Evolutionary conservation across 805 yeast species (phyloP), one percentile per base, ranked within the genome.

Genomic region (Hemisphaericaspora nanyangensis): DNA sequence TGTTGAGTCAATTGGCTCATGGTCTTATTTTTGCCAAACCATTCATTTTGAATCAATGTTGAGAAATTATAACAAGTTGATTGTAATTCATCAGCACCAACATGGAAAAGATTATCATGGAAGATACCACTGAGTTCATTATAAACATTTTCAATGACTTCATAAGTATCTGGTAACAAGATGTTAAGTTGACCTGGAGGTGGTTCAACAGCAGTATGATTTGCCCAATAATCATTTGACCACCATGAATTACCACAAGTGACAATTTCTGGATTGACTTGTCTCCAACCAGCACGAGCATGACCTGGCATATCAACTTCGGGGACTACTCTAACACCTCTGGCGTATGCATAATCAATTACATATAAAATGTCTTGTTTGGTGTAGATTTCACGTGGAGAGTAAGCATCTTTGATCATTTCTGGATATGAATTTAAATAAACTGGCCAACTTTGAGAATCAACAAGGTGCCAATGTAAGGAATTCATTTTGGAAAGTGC

Each of bases 241-340:
- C 61, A 58, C 39, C 55, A 51, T 3, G 44, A 35, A 31, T 60
- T 39, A 3, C 50, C 56, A 50, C 72, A 67, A 1, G 63, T 54
- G 22, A 65, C 52, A 24, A 63, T 38, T 11, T 30, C 29, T 11
- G 44, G 38, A 42, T 63, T 61, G 24, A 64, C 48, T 35, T 52
- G 58, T 27, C 42, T 42, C 66, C 66, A 68, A 3, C 73, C 74
- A 5, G 71, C 58, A 20, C 60, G 48, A 12, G 70, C 51, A 44
- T 68, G 74, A 2, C 71, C 72, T 5, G 73, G 72, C 49, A 61
- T 43, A 43, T 68, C 74, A 22, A 68, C 45, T 45, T 68, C 74
- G 6, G 73, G 72, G 19, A 68, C 47, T 13, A 68, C 53, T 40
- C 73, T 56, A 8, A 68, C 62, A n/a, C 72, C 74, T 34, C 65